Percentiles rank a stretch among this genome's conserved stretches.
phyloP scores from a whole-genome alignment of 139 green algal genomes.

The Dunaliella primolecta region DNA sequence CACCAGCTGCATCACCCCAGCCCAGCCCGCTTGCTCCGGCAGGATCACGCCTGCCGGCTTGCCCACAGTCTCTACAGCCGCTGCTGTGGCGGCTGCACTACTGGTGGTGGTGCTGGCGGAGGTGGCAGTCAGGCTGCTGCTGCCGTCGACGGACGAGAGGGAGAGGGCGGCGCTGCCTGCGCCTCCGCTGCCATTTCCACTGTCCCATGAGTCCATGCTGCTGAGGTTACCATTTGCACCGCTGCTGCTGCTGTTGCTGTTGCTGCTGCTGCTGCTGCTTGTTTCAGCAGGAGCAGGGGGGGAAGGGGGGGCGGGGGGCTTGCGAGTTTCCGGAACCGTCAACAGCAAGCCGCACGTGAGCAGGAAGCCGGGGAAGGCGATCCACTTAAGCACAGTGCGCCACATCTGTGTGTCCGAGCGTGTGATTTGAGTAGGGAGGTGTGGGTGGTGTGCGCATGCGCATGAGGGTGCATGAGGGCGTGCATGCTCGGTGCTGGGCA shows the following conservation, averaged over 20 bases:
- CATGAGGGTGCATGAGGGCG: neutral
- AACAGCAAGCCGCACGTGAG: conserved; percentile 21
- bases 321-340: conserved; percentile 27
- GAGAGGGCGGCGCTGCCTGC: conserved; percentile 3
- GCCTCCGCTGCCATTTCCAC: too few species aligned
- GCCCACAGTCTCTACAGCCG: neutral
- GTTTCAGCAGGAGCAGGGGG: neutral
- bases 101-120: neutral
- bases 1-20: conserved; percentile 36
- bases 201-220: conserved; percentile 9
- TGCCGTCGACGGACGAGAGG: neutral
- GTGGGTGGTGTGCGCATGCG: neutral
- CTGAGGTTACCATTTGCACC: conserved; percentile 5
- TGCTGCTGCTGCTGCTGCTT: conserved; percentile 6
- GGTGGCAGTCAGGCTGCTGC: neutral
- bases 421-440: too few species aligned
- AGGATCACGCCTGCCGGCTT: neutral
- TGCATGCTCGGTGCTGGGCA: too few species aligned
- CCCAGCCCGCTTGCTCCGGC: neutral
- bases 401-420: conserved; percentile 1
- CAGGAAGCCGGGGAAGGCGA: conserved; percentile 30
- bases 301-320: neutral
- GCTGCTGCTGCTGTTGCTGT: conserved; percentile 11
- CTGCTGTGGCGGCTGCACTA: conserved; percentile 10
- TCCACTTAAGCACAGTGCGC: conserved; percentile 34